Conservation (phyloP, 352 stramenopile genomes). For the Phytophthora sojae region DNA sequence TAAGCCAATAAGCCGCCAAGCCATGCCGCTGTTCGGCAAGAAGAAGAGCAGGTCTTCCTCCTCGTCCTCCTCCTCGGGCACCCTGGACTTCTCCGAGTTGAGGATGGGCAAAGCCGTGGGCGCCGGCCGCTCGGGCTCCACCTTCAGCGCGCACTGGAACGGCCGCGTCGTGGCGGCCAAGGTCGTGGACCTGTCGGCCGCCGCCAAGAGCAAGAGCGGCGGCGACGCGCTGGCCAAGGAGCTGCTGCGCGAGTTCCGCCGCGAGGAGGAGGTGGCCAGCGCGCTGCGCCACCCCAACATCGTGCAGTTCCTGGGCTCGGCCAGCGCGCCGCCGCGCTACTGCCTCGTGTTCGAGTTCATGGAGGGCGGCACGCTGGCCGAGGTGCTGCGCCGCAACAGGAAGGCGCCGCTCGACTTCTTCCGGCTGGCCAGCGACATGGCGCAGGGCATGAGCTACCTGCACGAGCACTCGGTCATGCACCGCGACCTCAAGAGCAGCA, state of each 20-base stretch:
- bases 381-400: slow-evolving; percentile 44
- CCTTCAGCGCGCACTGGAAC: slow-evolving; percentile 58
- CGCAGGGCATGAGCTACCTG: slow-evolving; percentile 87
- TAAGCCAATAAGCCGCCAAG: no score
- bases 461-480: slow-evolving; percentile 91
- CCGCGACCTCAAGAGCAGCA: slow-evolving; percentile 93
- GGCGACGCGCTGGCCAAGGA: slow-evolving; percentile 29
- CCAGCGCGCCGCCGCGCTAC: slow-evolving; percentile 57
- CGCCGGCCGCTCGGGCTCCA: slow-evolving; percentile 60
- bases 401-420: slow-evolving; percentile 63
- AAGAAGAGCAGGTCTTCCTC: slow-evolving; percentile 30
- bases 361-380: slow-evolving; percentile 60
- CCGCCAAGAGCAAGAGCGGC: not conserved
- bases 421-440: slow-evolving; percentile 61
- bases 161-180: slow-evolving; percentile 64
- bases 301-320: slow-evolving; percentile 64
- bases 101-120: slow-evolving; percentile 53
- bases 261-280: slow-evolving; percentile 65
- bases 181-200: slow-evolving; percentile 47
- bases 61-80: slow-evolving; percentile 19
- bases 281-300: slow-evolving; percentile 66
- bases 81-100: slow-evolving; percentile 54
- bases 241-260: slow-evolving; percentile 60
- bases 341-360: slow-evolving; percentile 79
- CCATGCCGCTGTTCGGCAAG: slow-evolving; percentile 34